Evolutionary conservation across 1,284 basidiomycete genomes (phyloP), one percentile per base, ranked within the genome.

Genomic region (Trichosporon faecale): DNA sequence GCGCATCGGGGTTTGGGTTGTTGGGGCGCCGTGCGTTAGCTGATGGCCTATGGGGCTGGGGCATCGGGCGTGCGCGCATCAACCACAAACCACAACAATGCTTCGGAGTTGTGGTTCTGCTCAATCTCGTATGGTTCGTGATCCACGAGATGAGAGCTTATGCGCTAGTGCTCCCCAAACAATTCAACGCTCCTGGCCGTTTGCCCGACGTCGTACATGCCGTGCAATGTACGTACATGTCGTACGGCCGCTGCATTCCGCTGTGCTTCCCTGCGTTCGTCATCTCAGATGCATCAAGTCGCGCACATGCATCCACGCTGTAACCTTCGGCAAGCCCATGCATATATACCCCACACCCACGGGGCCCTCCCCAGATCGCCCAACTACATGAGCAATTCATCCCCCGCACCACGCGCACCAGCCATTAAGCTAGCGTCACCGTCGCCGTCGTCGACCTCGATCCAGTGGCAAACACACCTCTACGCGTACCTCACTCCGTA

Each of bases 301-400:
- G 35, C 35, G 35, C 35, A 37, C 12, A 37, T 37, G 35, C 35
- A 37, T 37, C 35, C 11, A 37, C 7, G 7, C 23, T 46, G 3
- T 7, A 52, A 21, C 21, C 49, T 11, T 23, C 49, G 23, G 23
- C 49, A 23, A 9, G 18, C 25, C 8, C 23, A 25, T 5, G 27
- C 55, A 61, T 31, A 61, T 61, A 61, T 61, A 61, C 27, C 57
- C 27, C 57, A 5, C 57, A 31, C 27, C 29, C 35, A 14, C 18
- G 55, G 25, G 55, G 25, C 55, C 55, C 55, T 16, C 1, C 29
- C 29, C 35, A 37, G 27, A 29, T n/a, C 57, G 57, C 29, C 27
- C 27, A 18, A 4, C 7, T 61, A 61, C 57, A 61, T 61, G 57
- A 61, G 57, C 57, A 61, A 61, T 61, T 61, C 57, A 61, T 31